Evolutionary conservation across 2,329 filamentous ascomycete species (phyloP).

Genomic region (Stachybotrys elegans): DNA sequence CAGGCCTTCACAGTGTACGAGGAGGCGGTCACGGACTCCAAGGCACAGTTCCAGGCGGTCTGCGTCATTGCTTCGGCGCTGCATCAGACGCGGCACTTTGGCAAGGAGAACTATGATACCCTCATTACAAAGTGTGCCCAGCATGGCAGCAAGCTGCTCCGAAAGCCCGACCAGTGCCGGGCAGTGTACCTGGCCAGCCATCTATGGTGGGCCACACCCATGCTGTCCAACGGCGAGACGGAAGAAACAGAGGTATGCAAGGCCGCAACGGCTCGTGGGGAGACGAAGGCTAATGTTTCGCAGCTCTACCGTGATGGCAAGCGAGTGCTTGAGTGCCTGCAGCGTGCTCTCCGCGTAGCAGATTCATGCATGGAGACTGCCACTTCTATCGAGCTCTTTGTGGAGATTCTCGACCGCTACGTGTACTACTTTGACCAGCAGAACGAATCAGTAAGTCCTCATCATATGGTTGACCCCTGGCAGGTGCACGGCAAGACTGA

Average conservation of each 20-base stretch:
- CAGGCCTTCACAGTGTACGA: constrained; percentile 98
- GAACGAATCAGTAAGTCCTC: constrained; percentile 77
- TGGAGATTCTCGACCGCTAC: constrained; percentile 96
- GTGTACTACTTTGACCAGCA: constrained; percentile 99
- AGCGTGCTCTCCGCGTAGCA: constrained; percentile 89
- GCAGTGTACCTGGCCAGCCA: constrained; percentile 96
- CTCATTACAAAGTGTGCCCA: constrained; percentile 96
- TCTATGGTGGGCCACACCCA: constrained; percentile 94
- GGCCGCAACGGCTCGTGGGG: too few relatives aligned
- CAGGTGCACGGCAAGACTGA: constrained; percentile 12
- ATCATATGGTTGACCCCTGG: too few relatives aligned
- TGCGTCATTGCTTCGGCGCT: constrained; percentile 88
- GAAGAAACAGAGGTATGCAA: constrained; percentile 76
- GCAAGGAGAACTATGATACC: constrained; percentile 97
- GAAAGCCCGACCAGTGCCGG: constrained; percentile 96
- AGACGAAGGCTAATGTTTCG: constrained; percentile 14
- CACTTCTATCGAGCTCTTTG: constrained; percentile 94
- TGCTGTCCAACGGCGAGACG: constrained; percentile 69
- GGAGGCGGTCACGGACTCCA: constrained; percentile 89
- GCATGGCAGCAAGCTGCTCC: constrained; percentile 92
- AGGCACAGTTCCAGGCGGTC: constrained; percentile 96
- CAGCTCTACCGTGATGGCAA: constrained; percentile 97
- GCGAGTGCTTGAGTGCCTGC: constrained; percentile 90
- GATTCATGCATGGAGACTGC: constrained; percentile 99
- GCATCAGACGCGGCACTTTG: constrained; percentile 84